Conservation (phyloP, 23 red algal genomes). For the Gracilaria caudata region DNA sequence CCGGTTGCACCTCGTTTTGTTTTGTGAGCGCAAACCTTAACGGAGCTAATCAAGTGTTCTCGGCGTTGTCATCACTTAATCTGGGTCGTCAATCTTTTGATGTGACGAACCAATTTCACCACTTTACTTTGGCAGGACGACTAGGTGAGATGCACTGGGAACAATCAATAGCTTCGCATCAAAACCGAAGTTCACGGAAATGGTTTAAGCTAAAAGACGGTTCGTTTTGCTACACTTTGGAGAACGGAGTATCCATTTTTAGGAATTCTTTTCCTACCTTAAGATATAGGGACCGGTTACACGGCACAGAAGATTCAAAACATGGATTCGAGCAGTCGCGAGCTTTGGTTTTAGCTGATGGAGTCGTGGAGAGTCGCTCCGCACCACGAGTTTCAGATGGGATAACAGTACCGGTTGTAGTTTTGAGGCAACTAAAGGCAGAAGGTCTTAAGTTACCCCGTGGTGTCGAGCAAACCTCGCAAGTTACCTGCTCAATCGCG, state of each 20-base stretch:
- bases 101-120: constrained; percentile 83
- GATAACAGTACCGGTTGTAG: constrained; percentile 39
- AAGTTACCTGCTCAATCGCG: constrained; percentile 46
- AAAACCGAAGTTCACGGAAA: neutral
- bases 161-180: neutral
- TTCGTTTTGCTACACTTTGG: constrained; percentile 58
- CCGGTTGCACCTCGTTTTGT: constrained; percentile 72
- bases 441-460: constrained; percentile 44
- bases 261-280: constrained; percentile 65
- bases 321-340: neutral
- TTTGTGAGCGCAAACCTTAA: constrained; percentile 70
- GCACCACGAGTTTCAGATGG: constrained; percentile 48
- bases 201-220: constrained; percentile 68
- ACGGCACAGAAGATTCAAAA: neutral
- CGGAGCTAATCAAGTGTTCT: constrained; percentile 67
- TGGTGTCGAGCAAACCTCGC: constrained; percentile 56
- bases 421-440: constrained; percentile 43
- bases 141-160: constrained; percentile 77
- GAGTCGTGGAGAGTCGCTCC: constrained; percentile 54
- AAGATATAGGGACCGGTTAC: constrained; percentile 37
- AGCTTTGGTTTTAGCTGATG: constrained; percentile 39
- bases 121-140: constrained; percentile 76
- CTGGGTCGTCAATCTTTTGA: constrained; percentile 81
- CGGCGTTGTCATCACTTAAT: constrained; percentile 54
- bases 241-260: constrained; percentile 64